Base-by-base conservation (phyloP, 2,329 filamentous ascomycete genomes). In the Drechslera avenae region DNA sequence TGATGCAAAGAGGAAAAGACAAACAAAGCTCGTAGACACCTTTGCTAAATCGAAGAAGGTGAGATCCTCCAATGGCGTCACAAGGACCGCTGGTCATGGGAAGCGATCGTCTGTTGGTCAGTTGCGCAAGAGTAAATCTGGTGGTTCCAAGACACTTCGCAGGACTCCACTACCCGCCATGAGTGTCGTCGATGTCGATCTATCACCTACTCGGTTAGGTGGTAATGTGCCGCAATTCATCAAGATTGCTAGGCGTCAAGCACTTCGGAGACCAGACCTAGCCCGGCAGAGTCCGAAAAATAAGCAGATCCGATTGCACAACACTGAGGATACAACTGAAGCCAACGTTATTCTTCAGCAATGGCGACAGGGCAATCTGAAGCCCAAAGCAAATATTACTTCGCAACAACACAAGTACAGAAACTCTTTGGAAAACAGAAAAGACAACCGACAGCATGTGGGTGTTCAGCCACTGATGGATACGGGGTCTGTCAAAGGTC, bases 291-390 rank as follows among this genome's bases (percentile, higher is more conserved):
- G 78, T 35, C 82, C 80, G 13, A 74, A 72, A 17, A 69, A 72
- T 41, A 85, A 85, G 58, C 72, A 79, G 31, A 74, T 86, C 41
- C 74, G 76, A 43, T 67, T 86, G 19, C 78, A 77, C 13, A 83
- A 79, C 18, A 71, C 68, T 26, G 59, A 72, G 7, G 84, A 86
- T 53, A 85, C 82, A 1, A 71, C 76, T 39, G 83, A 86, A 60
- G 81, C 81, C 6, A 80, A 78, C 42, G 57, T 63, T 26, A 74
- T 76, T 3, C 70, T 86, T 42, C 69, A 64, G 37, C 73, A 79
- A 48, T 86, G 83, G 84, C 77, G 69, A 56, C 66, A 67, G 30
- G 82, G 83, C 14, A 68, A 56, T 17, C 26, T 73, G 10, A 64
- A 59, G 37, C 63, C 62, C 4, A 62, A 49, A 16, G 7, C 37